Conservation (phyloP, 306 rosid genomes). For the Vigna reflexopilosa region DNA sequence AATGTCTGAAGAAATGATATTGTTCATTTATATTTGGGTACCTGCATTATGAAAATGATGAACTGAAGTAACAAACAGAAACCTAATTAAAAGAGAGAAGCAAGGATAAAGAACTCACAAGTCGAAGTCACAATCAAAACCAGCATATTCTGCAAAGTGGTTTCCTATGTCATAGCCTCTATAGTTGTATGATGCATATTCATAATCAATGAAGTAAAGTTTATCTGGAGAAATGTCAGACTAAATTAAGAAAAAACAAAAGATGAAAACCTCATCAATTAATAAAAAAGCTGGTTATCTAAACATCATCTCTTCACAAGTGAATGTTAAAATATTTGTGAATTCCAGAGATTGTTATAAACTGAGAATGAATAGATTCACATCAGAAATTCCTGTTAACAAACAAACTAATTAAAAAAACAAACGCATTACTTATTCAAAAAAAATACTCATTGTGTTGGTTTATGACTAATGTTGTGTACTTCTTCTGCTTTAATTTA, state of each 20-base stretch:
- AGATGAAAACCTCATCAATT: slow-evolving; percentile 24
- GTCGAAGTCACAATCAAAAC: slow-evolving; percentile 85
- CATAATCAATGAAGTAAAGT: slow-evolving; percentile 91
- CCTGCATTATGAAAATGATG: slow-evolving; percentile 52
- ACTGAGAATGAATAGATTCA: slow-evolving; percentile 34
- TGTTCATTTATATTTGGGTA: slow-evolving; percentile 81
- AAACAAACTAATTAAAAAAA: neutral
- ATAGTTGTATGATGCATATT: slow-evolving; percentile 93
- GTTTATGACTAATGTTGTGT: slow-evolving; percentile 27
- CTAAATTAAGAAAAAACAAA: slow-evolving; percentile 28
- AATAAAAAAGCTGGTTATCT: slow-evolving; percentile 31
- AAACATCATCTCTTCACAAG: slow-evolving; percentile 35
- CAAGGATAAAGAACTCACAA: slow-evolving; percentile 58
- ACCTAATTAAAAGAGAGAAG: slow-evolving; percentile 6
- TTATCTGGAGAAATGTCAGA: slow-evolving; percentile 65
- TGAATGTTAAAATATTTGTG: slow-evolving; percentile 29
- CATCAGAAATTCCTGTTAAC: slow-evolving; percentile 27
- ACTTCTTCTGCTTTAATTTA: slow-evolving; percentile 12
- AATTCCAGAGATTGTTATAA: slow-evolving; percentile 28
- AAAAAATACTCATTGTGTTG: neutral
- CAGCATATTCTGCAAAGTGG: slow-evolving; percentile 94
- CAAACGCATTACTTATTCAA: too few species aligned
- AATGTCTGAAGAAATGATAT: slow-evolving; percentile 85
- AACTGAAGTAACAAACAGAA: slow-evolving; percentile 40
- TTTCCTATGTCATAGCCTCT: slow-evolving; percentile 96